Conservation (phyloP, 2,329 filamentous ascomycete genomes). For the Fusarium clavum region DNA sequence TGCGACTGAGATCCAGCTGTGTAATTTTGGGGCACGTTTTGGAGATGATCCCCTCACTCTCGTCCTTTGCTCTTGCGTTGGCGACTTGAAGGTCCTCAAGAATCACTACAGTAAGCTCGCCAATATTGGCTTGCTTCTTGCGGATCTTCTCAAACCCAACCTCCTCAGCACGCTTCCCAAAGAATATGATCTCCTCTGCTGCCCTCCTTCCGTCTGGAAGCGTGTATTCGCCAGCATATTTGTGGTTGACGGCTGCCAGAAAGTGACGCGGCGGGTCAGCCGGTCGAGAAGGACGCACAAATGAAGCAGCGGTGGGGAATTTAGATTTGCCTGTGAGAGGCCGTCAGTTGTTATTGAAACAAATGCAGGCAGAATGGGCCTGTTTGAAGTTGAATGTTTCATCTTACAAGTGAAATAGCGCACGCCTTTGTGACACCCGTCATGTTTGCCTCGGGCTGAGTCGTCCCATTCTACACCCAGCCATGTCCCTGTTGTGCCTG, state of each 20-base stretch:
- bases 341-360: not conserved
- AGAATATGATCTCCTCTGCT: slow-evolving; percentile 71
- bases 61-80: slow-evolving; percentile 48
- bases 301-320: slow-evolving; percentile 81
- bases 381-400: not conserved
- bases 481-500: slow-evolving; percentile 83
- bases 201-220: slow-evolving; percentile 52
- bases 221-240: slow-evolving; percentile 77
- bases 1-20: slow-evolving; percentile 87
- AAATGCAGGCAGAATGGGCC: not conserved
- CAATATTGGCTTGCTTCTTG: slow-evolving; percentile 79
- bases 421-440: slow-evolving; percentile 81
- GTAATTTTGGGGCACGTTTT: slow-evolving; percentile 73
- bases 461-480: slow-evolving; percentile 98
- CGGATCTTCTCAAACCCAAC: slow-evolving; percentile 95
- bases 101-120: slow-evolving; percentile 83
- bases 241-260: slow-evolving; percentile 80
- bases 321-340: slow-evolving; percentile 65
- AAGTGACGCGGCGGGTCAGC: slow-evolving; percentile 78
- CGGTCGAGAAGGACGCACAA: slow-evolving; percentile 81
- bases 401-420: slow-evolving; percentile 84
- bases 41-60: slow-evolving; percentile 54
- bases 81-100: slow-evolving; percentile 79
- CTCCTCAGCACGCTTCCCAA: slow-evolving; percentile 88
- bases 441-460: slow-evolving; percentile 85